Base-by-base conservation (phyloP, 768 basidiomycete genomes). In the Mycena vulgaris region DNA sequence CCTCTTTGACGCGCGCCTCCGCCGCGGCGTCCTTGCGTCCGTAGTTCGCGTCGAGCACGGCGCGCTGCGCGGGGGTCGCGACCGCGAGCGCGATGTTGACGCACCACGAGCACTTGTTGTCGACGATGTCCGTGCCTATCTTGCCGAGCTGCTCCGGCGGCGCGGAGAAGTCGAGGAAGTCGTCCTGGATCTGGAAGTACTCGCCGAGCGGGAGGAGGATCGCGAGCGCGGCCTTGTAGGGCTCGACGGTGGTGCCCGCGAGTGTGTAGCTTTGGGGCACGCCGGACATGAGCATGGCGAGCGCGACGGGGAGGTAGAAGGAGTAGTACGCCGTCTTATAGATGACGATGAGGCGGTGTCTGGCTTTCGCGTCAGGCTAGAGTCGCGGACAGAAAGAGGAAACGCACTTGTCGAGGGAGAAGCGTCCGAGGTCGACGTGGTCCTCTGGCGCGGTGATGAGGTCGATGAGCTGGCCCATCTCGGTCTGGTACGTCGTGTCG, bases 311-410 rank as follows among this genome's bases (percentile, higher is more conserved):
- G 72, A 99, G 95, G 84, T 98, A 98, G 89, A 99, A 99, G 33
- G 95, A 98, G 83, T 99, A 99, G 84, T 89, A 97, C 0, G 97
- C 95, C 31, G 97, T 98, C 84, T 99, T 99, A 90, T 96, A 98
- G 71, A 95, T 88, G 61, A 98, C 97, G 79, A 99, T 98, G 65
- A 95, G 89, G 69, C 89, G 89, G 79, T 98, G 96, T 78, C 95
- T 97, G 77, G 16, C 21, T 21, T 17, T 2, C 2, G 33, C 31
- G 57, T 23, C 37, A 63, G 21, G 6, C 40, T 55, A 63, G 33
- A n/a, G 35, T 31, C 13, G 37, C n/a, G n/a, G 52, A 14, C 33
- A 30, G 61, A 33, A 35, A 35, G 27, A 27, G 28, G 56, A 37
- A 23, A 80, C 87, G 49, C 68, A 93, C 94, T 93, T 94, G 67